These are phyloP conservation scores for Vachellia pachyceras DNA, from an alignment of 306 rosid species.

Conservation along the genomic window DNA sequence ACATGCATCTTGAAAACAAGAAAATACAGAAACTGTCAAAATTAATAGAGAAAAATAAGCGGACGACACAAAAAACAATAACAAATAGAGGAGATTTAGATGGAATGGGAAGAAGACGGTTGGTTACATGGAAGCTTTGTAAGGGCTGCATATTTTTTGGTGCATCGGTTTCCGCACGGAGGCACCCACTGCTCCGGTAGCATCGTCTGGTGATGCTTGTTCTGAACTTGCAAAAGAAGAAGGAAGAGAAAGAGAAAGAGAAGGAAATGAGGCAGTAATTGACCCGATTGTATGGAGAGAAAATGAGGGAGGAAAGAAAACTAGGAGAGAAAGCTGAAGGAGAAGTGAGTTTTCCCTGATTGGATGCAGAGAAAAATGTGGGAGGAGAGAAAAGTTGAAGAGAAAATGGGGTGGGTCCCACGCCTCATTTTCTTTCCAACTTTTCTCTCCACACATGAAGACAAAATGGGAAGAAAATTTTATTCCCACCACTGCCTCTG, in stretches of 20 bases:
- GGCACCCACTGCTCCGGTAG: constrained; percentile 78
- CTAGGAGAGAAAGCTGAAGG: no score
- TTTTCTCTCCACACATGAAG: no score
- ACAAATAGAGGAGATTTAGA: not conserved
- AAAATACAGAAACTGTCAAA: not conserved
- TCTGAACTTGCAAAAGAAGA: not conserved
- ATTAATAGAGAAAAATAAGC: not conserved
- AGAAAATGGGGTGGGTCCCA: no score
- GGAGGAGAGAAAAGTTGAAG: no score
- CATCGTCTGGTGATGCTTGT: constrained; percentile 36
- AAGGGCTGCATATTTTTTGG: constrained; percentile 74
- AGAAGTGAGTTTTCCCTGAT: no score
- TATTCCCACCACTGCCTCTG: no score
- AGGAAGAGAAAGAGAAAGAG: no score
- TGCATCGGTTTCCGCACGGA: constrained; percentile 82
- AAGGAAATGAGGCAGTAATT: not conserved
- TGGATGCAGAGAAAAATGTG: no score
- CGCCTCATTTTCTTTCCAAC: no score
- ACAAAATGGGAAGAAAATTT: no score
- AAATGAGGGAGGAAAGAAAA: no score
- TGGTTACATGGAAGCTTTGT: constrained; percentile 63
- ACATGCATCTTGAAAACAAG: not conserved
- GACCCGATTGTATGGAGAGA: not conserved
- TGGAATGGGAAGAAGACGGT: not conserved
- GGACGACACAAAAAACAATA: not conserved